A percentile compares a stretch with the other conserved stretches of the same genome.
Evolutionary conservation across 2,329 filamentous ascomycete species (phyloP).

Genomic region (Endoconidiophora laricicola): DNA sequence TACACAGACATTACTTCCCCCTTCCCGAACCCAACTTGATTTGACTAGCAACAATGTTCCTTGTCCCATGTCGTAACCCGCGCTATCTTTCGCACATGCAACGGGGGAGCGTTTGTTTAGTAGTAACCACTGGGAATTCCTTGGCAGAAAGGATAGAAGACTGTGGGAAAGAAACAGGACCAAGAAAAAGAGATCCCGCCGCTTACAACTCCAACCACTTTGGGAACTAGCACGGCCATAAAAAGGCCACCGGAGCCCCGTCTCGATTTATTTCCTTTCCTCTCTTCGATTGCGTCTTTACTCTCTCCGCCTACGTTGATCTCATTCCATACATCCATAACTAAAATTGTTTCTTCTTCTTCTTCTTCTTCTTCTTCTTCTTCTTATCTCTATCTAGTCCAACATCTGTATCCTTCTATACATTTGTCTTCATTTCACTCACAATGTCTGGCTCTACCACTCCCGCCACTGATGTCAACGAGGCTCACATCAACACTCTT

Average conservation of each 20-base stretch:
- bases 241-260: neutral
- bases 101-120: too few species aligned
- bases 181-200: too few species aligned
- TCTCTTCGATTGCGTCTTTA: neutral
- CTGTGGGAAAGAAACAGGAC: too few species aligned
- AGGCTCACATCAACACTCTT: conserved; percentile 13
- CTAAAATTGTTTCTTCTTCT: neutral
- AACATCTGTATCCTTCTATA: neutral
- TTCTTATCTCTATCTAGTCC: neutral
- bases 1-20: too few species aligned
- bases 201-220: neutral
- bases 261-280: neutral
- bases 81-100: too few species aligned
- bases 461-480: conserved; percentile 7
- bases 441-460: conserved; percentile 14
- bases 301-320: too few species aligned
- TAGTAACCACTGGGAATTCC: too few species aligned
- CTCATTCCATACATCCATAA: neutral
- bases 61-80: too few species aligned
- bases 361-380: conserved; percentile 3
- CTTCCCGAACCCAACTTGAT: too few species aligned
- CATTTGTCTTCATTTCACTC: neutral
- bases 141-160: too few species aligned
- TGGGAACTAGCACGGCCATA: neutral
- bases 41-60: too few species aligned